Conservation (phyloP, 345 rosid species). For the Triadica sebifera region DNA sequence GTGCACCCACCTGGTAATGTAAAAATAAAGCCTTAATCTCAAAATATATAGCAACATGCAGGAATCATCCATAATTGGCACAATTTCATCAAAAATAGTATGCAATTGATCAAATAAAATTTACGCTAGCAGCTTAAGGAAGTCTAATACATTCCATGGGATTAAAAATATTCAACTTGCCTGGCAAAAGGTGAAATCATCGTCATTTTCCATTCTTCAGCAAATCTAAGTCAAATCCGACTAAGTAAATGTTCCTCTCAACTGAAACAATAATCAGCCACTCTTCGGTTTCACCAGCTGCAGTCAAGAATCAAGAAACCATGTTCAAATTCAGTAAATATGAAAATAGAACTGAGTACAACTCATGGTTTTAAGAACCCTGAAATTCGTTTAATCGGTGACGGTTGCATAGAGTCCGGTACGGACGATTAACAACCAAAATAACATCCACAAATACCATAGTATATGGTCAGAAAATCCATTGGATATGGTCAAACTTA, state of each 20-base stretch:
- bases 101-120: neutral
- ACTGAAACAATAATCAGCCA: neutral
- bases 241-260: neutral
- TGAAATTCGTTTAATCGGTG: too few relatives aligned
- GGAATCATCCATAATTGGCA: neutral
- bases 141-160: neutral
- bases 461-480: too few relatives aligned
- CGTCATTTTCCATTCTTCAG: slow-evolving; percentile 37
- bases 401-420: too few relatives aligned
- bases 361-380: too few relatives aligned
- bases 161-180: slow-evolving; percentile 26
- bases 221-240: neutral
- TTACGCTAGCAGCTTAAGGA: neutral
- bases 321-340: too few relatives aligned
- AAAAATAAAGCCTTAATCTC: neutral
- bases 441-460: too few relatives aligned
- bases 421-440: too few relatives aligned
- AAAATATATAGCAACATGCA: neutral
- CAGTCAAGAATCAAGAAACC: too few relatives aligned
- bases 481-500: too few relatives aligned
- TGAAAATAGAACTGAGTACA: too few relatives aligned
- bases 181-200: slow-evolving; percentile 68
- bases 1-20: slow-evolving; percentile 33
- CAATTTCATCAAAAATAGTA: neutral
- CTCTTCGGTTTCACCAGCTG: neutral